These are phyloP conservation scores for Pigoraptor vietnamica DNA, from an alignment of 78 protist genomes.

Conservation along the genomic window DNA sequence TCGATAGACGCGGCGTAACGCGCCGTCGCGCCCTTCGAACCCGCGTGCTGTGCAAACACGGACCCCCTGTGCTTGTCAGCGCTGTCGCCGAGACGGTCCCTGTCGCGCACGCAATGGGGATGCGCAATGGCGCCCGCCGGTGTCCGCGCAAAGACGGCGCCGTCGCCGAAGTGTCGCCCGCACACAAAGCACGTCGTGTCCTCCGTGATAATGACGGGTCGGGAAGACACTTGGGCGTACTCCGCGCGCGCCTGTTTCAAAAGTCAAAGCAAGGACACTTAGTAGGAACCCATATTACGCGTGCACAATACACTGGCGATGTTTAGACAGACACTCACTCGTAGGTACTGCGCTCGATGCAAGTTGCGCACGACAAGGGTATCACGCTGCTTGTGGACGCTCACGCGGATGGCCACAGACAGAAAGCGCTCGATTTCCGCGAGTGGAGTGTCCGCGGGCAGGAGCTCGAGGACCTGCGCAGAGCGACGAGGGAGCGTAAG, in stretches of 20 bases:
- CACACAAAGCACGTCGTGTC: neutral
- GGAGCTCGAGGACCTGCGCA: neutral
- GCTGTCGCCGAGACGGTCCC: neutral
- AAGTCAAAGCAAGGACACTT: neutral
- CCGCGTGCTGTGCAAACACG: neutral
- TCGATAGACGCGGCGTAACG: neutral
- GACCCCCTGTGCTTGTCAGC: neutral
- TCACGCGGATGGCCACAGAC: neutral
- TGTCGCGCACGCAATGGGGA: neutral
- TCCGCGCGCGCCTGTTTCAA: neutral
- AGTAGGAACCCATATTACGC: neutral
- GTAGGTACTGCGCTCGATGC: neutral
- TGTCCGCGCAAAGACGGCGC: neutral
- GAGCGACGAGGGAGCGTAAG: neutral
- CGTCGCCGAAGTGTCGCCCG: neutral
- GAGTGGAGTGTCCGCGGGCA: neutral
- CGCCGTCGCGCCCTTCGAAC: neutral
- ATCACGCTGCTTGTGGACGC: neutral
- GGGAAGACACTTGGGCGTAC: neutral
- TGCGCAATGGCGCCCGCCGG: neutral
- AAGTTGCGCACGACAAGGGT: neutral
- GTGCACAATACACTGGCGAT: neutral
- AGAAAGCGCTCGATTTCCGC: neutral
- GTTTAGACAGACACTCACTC: neutral
- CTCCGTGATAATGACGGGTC: neutral